These are phyloP conservation scores for Wallacemonas sp. DNA, from an alignment of 208 protist species.

Conservation along the genomic window DNA sequence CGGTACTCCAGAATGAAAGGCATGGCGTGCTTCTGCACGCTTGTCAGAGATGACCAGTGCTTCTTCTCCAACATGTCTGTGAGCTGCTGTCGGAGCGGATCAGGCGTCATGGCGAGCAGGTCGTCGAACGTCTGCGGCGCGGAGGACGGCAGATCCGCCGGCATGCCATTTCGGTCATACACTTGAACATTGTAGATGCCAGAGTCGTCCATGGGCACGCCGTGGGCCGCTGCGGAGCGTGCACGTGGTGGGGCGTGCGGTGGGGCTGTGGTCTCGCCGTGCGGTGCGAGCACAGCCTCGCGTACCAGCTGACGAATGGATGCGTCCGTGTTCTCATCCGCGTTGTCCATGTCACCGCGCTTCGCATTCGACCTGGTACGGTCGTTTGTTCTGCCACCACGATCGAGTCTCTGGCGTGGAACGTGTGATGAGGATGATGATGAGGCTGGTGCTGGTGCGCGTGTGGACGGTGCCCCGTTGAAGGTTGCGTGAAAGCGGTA, in stretches of 20 bases:
- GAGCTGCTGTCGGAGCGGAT: constrained; percentile 43
- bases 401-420: too few species aligned
- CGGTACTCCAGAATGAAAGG: constrained; percentile 66
- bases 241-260: not conserved
- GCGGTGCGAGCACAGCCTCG: constrained; percentile 26
- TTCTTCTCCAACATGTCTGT: constrained; percentile 31
- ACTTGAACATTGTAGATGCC: constrained; percentile 56
- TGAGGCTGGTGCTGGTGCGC: too few species aligned
- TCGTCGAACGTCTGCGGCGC: constrained; percentile 56
- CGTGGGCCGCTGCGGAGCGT: not conserved
- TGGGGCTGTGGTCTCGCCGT: not conserved
- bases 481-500: too few species aligned
- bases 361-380: not conserved
- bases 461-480: too few species aligned
- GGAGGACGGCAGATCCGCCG: constrained; percentile 40
- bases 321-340: not conserved
- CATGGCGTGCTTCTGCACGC: constrained; percentile 57
- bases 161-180: constrained; percentile 79
- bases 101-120: constrained; percentile 47
- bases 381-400: too few species aligned
- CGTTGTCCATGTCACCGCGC: constrained; percentile 16
- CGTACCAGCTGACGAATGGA: constrained; percentile 33
- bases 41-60: constrained; percentile 31
- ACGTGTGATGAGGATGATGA: too few species aligned
- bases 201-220: not conserved